These are phyloP conservation scores for Penicillium sp. DNA, from an alignment of 2,329 filamentous ascomycete genomes.

Conservation along the genomic window DNA sequence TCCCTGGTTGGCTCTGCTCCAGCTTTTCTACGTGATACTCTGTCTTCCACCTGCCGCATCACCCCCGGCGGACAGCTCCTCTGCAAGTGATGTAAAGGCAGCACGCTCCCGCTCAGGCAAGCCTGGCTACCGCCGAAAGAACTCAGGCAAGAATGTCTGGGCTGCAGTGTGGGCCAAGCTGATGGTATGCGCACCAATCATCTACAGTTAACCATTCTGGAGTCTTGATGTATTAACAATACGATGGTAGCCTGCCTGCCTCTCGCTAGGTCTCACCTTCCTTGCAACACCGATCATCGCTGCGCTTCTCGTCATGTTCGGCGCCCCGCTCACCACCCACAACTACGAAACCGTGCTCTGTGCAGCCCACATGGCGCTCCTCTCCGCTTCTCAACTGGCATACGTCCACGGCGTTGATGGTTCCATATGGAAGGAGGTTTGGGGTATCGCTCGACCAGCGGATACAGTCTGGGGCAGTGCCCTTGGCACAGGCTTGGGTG, in stretches of 20 bases:
- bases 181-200: slow-evolving; percentile 22
- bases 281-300: slow-evolving; percentile 59
- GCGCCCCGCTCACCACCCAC: slow-evolving; percentile 84
- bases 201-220: neutral
- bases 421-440: slow-evolving; percentile 67
- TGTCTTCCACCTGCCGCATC: slow-evolving; percentile 58
- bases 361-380: slow-evolving; percentile 76
- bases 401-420: slow-evolving; percentile 81
- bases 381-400: slow-evolving; percentile 76
- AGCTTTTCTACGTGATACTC: slow-evolving; percentile 59
- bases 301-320: slow-evolving; percentile 77
- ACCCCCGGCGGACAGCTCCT: slow-evolving; percentile 12
- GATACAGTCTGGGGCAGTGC: slow-evolving; percentile 84
- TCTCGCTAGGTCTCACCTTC: slow-evolving; percentile 62
- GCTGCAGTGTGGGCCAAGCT: slow-evolving; percentile 23
- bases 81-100: slow-evolving; percentile 7
- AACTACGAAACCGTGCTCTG: slow-evolving; percentile 74
- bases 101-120: slow-evolving; percentile 22
- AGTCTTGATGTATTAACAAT: neutral
- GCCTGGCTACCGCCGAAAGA: slow-evolving; percentile 23
- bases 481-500: slow-evolving; percentile 75
- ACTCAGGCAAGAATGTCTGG: slow-evolving; percentile 18
- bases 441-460: slow-evolving; percentile 69
- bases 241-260: slow-evolving; percentile 63
- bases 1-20: slow-evolving; percentile 63